phyloP scores from a whole-genome alignment of 2,329 filamentous ascomycete genomes.

The Xylariaceae sp. region DNA sequence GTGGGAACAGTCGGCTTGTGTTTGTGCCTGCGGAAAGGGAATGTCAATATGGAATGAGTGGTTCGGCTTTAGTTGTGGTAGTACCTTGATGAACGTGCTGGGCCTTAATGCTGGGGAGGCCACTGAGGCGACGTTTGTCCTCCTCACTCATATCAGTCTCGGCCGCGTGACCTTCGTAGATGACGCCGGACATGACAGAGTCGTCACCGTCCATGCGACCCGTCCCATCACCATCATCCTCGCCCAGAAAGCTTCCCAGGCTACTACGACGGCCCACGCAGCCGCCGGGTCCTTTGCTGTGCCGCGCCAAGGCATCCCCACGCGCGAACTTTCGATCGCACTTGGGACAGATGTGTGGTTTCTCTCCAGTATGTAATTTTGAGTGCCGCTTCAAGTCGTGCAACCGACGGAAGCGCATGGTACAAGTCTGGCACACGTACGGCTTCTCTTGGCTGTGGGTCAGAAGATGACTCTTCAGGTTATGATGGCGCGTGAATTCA shows the following conservation, averaged over 20 bases:
- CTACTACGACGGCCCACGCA: conserved; percentile 88
- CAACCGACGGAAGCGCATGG: conserved; percentile 82
- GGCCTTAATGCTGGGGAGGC: conserved; percentile 67
- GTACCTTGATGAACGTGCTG: conserved; percentile 57
- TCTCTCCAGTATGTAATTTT: conserved; percentile 93
- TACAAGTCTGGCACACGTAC: conserved; percentile 87
- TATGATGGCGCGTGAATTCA: conserved; percentile 95
- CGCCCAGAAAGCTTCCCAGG: conserved; percentile 71
- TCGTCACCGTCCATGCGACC: conserved; percentile 43
- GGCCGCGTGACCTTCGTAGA: conserved; percentile 50
- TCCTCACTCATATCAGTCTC: conserved; percentile 55
- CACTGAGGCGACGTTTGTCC: conserved; percentile 57
- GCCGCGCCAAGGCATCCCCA: conserved; percentile 86
- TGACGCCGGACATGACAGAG: conserved; percentile 47
- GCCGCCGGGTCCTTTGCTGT: conserved; percentile 91
- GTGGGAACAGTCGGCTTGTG: conserved; percentile 58
- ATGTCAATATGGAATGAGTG: too few relatives aligned
- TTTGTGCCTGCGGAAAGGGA: too few relatives aligned
- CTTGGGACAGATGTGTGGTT: conserved; percentile 89
- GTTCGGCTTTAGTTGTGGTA: too few relatives aligned
- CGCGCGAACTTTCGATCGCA: conserved; percentile 92
- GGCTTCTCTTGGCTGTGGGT: conserved; percentile 99
- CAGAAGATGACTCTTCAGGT: conserved; percentile 92
- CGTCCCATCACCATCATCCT: conserved; percentile 61
- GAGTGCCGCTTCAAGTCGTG: conserved; percentile 95